These are phyloP conservation scores for Vitis rupestris DNA, from an alignment of 164 flowering plant species.

Conservation along the genomic window DNA sequence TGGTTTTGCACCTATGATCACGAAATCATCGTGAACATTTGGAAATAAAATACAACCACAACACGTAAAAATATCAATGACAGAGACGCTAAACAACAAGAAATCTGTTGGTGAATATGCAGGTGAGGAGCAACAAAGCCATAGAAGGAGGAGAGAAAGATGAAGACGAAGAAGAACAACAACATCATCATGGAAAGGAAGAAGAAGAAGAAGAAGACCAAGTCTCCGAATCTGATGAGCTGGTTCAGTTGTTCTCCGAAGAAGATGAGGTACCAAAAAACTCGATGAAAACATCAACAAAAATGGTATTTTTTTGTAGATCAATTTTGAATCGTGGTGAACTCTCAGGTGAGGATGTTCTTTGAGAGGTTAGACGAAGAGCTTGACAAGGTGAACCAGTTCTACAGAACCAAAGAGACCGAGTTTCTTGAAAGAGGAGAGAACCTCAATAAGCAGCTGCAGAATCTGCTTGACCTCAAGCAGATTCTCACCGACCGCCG, in stretches of 20 bases:
- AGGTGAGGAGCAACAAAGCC: slow-evolving; percentile 43
- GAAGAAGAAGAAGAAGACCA: slow-evolving; percentile 36
- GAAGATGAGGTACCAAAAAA: slow-evolving; percentile 67
- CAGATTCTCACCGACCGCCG: slow-evolving; percentile 55
- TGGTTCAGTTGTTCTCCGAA: slow-evolving; percentile 59
- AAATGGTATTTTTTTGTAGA: no score
- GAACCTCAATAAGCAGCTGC: slow-evolving; percentile 66
- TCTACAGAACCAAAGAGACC: slow-evolving; percentile 57
- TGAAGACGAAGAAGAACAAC: background rate
- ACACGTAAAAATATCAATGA: slow-evolving; percentile 1
- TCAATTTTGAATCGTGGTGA: background rate
- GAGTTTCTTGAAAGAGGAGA: slow-evolving; percentile 84
- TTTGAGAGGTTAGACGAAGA: slow-evolving; percentile 74
- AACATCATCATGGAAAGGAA: background rate
- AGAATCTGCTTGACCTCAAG: slow-evolving; percentile 64
- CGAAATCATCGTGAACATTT: slow-evolving; percentile 43
- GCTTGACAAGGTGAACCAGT: slow-evolving; percentile 72
- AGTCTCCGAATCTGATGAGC: slow-evolving; percentile 48
- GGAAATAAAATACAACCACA: slow-evolving; percentile 5
- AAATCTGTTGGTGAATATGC: background rate
- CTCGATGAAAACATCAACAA: no score
- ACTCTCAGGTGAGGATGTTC: slow-evolving; percentile 52
- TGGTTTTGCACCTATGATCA: slow-evolving; percentile 20
- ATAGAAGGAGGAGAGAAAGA: slow-evolving; percentile 15
- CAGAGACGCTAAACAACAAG: background rate